Base-by-base conservation (phyloP, 140 eudicot species). In the Bidens hawaiensis region DNA sequence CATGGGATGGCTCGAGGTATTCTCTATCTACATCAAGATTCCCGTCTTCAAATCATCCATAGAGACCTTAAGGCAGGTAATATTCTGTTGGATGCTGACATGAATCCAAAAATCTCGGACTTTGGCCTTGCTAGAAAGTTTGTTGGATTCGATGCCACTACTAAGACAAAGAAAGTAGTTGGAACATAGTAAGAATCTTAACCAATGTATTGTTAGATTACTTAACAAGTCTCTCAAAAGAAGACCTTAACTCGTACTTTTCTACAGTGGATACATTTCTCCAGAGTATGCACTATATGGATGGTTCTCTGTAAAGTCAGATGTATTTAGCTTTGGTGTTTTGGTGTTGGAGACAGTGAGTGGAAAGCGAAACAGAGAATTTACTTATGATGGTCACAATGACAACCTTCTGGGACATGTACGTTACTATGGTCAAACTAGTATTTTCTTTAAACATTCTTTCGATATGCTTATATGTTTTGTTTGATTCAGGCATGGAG, bases 61-160 rank as follows among this genome's bases (percentile, higher is more conserved):
- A n/a, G n/a, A n/a, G n/a, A n/a, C n/a, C n/a, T n/a, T n/a, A n/a
- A n/a, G n/a, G n/a, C n/a, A n/a, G n/a, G n/a, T n/a, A n/a, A n/a
- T n/a, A n/a, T n/a, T n/a, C n/a, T n/a, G n/a, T n/a, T n/a, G n/a
- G n/a, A n/a, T n/a, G n/a, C n/a, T n/a, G n/a, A n/a, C n/a, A n/a
- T n/a, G n/a, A n/a, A n/a, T n/a, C 82, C 85, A 6, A 80, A 72
- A 52, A 76, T 80, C 5, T 80, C 85, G 8, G 79, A 80, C 48
- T 75, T 76, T 51, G 82, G 83, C 38, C 67, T 68, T 31, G 85
- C 85, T 62, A 71, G 78, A 75, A 65, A 59, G 50, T 75, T 80
- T 56, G 65, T 67, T 56, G 79, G 79, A 31, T 22, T 19, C 9
- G 76, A 70, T 49, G 65, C 66, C 4, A 33, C 27, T 31, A 65